Base-by-base conservation (phyloP, 345 rosid genomes). In the Draba incana region DNA sequence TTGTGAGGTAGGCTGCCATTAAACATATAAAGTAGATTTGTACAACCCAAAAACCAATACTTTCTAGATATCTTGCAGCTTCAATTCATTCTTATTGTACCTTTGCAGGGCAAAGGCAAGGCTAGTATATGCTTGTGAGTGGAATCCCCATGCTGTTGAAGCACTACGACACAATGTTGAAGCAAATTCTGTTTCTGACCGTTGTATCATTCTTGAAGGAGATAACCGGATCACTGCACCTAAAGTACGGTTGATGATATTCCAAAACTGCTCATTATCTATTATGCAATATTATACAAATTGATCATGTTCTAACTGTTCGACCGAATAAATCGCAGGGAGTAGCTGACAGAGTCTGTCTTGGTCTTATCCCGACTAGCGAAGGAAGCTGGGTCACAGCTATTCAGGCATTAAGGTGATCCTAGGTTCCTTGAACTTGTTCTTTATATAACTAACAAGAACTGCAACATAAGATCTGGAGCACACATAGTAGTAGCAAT, bases 321-420 rank as follows among this genome's bases (percentile, higher is more conserved):
- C 27, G 57, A 47, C 6, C 0, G 1, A 54, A 7, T 54, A 35
- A 23, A 14, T 45, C 14, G 8, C 53, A 88, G 97, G 92, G 92
- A 77, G 83, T 93, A 67, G 98, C 98, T 16, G 79, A 88, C 77
- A 85, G 96, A 78, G 94, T 93, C 76, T 79, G 86, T 79, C 94
- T 93, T 59, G 96, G 98, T 64, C 98, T 90, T 64, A 77, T 93
- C 70, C 98, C 98, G 10, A 74, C 91, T 37, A 90, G 98, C 66
- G 97, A 88, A 78, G 88, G 77, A 59, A 84, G 94, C 81, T 93
- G 97, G 98, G 76, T 69, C 31, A 88, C 96, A 62, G 98, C 97
- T 69, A 80, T 93, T 49, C 79, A 75, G 79, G 89, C 97, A 55
- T 79, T 93, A 84, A 88, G 96, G 98, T 93, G 68, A 63, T 62